Evolutionary conservation across 345 rosid species (phyloP).

Genomic region (Eucalyptus pauciflora): DNA sequence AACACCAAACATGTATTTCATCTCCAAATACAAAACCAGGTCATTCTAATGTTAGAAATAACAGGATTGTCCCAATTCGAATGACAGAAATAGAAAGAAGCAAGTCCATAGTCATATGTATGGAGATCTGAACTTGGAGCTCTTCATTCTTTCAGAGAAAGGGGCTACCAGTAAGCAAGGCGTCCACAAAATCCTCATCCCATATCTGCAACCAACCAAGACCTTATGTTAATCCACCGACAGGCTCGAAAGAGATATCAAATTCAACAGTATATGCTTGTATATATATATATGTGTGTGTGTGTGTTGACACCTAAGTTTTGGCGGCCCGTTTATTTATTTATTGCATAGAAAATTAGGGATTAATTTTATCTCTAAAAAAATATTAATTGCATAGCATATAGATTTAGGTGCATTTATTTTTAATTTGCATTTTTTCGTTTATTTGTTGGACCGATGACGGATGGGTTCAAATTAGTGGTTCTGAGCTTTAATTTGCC

Average conservation of each 20-base stretch:
- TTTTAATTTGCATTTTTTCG: no score
- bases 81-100: background rate
- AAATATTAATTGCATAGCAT: no score
- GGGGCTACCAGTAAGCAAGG: background rate
- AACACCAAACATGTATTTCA: background rate
- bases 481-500: no score
- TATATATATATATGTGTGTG: background rate
- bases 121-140: background rate
- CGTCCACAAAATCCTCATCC: background rate
- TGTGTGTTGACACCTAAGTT: no score
- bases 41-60: background rate
- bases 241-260: background rate
- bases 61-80: background rate
- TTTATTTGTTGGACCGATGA: no score
- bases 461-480: no score
- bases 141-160: background rate
- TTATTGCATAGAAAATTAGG: no score
- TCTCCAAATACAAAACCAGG: background rate
- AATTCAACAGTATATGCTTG: background rate
- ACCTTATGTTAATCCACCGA: background rate
- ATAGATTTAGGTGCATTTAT: no score
- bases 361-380: no score
- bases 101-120: background rate
- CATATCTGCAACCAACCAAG: background rate
- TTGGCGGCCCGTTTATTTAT: no score